Base-by-base conservation (phyloP, 1,139 yeast genomes). In the Blastobotrys raffinosifermentans region DNA sequence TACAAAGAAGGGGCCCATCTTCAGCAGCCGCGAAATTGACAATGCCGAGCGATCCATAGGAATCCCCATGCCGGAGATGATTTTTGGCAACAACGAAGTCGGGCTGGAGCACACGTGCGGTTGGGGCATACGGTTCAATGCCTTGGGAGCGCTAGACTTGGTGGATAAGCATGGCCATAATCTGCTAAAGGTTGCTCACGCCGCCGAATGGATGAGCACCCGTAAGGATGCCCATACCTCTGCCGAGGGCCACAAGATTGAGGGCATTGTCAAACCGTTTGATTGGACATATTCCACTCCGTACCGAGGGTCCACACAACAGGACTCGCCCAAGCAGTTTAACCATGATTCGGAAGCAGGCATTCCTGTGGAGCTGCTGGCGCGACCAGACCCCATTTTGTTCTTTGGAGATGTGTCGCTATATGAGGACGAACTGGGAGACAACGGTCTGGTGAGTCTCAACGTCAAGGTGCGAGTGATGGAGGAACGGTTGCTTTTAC, bases 41-140 rank as follows among this genome's bases (percentile, higher is more conserved):
- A 64, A 63, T 8, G 71, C 81, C 49, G 81, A 77, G 42, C 75
- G 71, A 4, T 59, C 72, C 39, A 70, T 81, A 41, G 77, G 77
- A 8, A 75, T 91, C 48, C 95, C 97, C 0, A 64, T 91, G 37
- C 99, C 99, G 0, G 99, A 91, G 57, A 91, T 91, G 98, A 87
- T 91, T 11, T 91, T 91, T 63, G 97, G 97, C n/a, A 78, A 84
- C 49, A 89, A 84, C 56, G 61, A 63, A 43, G 78, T 87, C 23
- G 38, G 66, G 35, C 56, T 85, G 6, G 55, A 55, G 49, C 68
- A 73, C 48, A 47, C 51, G 11, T 43, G 49, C 22, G 51, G 73
- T 3, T 72, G 77, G 58, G 49, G 57, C 3, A 67, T 89, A 11
- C 70, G 68, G 36, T 87, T 89, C 61, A 80, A 82, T 54, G 80